Base-by-base conservation (phyloP, 768 basidiomycete genomes). In the Thelephora ganbajun region DNA sequence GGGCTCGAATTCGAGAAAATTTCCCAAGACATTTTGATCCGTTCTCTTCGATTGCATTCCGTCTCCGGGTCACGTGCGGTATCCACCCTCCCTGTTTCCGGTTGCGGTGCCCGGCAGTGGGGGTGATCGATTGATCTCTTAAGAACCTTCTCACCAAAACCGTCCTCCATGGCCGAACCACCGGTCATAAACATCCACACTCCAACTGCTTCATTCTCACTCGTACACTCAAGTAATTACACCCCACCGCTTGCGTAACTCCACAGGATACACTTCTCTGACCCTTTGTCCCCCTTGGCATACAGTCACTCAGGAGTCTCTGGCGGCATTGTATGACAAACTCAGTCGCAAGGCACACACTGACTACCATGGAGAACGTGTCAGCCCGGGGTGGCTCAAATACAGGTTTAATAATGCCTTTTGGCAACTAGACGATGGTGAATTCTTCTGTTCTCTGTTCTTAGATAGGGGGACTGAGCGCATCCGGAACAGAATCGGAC, bases 381-480 rank as follows among this genome's bases (percentile, higher is more conserved):
- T 91, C 16, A 79, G 77, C 26, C 69, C 83, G 13, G 83, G 85
- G 33, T 90, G 88, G 77, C 66, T 94, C 43, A 89, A 91, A 57
- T 97, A 97, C 59, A 76, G 84, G 51, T 92, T 77, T 69, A 78
- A 79, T 53, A 76, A 79, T 12, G 68, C 77, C 0, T 61, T 87
- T 44, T 96, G 87, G 87, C 83, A 85, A 57, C 65, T 97, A 11
- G 89, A 94, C 59, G 92, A 97, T 57, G 91, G 91, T 84, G 45
- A 42, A 11, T 30, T 7, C 42, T 14, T 34, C 18, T 34, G 33
- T 19, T 19, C 11, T 35, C 13, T 14, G 23, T n/a, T 51, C 44
- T 48, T 35, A 49, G 20, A 20, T 18, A 18, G 20, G 51, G 26
- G 54, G 19, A 9, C 20, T 13, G 37, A 34, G 35, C n/a, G 6